Percentiles rank a stretch among this genome's conserved stretches.
Conservation (phyloP, 192 early-diverging fungal species). For the Podila horticola region DNA sequence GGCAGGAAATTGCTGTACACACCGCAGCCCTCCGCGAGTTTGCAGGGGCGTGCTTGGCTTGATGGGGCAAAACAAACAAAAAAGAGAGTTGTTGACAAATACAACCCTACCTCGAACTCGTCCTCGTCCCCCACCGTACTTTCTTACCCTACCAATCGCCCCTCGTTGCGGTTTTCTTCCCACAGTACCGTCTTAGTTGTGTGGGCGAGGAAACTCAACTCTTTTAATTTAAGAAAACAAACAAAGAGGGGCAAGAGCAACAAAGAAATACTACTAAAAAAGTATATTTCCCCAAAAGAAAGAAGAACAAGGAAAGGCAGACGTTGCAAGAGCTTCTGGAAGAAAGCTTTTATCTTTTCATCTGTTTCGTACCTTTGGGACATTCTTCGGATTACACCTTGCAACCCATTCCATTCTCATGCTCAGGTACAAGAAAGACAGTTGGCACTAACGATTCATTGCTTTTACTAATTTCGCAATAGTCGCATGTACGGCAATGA, state of each 20-base stretch:
- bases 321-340: not conserved
- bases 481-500: constrained; percentile 65
- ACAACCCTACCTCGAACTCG: not conserved
- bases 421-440: too few relatives aligned
- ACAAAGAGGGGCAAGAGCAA: too few relatives aligned
- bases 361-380: constrained; percentile 44
- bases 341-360: not conserved
- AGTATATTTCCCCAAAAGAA: constrained; percentile 2
- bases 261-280: too few relatives aligned
- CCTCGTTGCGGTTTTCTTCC: not conserved
- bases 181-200: not conserved
- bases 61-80: not conserved
- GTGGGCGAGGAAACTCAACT: too few relatives aligned
- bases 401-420: not conserved
- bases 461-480: not conserved
- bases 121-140: not conserved
- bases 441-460: not conserved
- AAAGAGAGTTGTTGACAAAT: constrained; percentile 1
- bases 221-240: too few relatives aligned
- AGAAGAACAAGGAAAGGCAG: not conserved
- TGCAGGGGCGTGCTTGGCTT: too few relatives aligned
- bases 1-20: too few relatives aligned
- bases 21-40: too few relatives aligned
- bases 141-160: too few relatives aligned
- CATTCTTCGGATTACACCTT: constrained; percentile 2